Percentiles rank a stretch among this genome's conserved stretches.
Evolutionary conservation across 345 rosid species (phyloP).

Genomic region (Aethionema arabicum): DNA sequence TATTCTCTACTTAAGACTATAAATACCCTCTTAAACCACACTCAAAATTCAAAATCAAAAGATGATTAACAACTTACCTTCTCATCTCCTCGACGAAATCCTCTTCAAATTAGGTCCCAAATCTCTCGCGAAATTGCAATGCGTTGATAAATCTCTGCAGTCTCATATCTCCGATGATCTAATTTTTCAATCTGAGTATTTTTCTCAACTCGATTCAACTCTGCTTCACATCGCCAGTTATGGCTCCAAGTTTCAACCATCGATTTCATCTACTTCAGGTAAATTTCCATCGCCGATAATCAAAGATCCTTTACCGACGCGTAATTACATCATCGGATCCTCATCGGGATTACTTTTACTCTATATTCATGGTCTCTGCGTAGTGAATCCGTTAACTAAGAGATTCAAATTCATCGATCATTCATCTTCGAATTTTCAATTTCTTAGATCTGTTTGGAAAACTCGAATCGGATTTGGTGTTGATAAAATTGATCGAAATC

Average conservation of each 20-base stretch:
- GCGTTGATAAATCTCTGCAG: background rate
- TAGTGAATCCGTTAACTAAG: conserved; percentile 22
- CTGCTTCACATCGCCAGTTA: background rate
- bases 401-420: background rate
- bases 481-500: conserved; percentile 8
- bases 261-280: background rate
- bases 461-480: background rate
- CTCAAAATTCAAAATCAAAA: too few relatives aligned
- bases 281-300: too few relatives aligned
- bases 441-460: too few relatives aligned
- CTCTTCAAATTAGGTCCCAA: background rate
- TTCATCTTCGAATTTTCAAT: background rate
- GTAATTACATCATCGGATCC: background rate
- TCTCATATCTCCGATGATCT: background rate
- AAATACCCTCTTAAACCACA: too few relatives aligned
- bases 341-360: background rate
- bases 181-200: background rate
- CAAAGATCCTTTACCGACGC: too few relatives aligned
- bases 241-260: background rate
- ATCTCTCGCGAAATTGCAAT: conserved; percentile 1
- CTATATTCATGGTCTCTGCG: background rate
- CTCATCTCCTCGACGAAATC: background rate
- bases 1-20: too few relatives aligned
- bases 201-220: background rate
- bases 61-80: background rate